These are phyloP conservation scores for Medicago arabica DNA, from an alignment of 306 rosid genomes.

Conservation along the genomic window DNA sequence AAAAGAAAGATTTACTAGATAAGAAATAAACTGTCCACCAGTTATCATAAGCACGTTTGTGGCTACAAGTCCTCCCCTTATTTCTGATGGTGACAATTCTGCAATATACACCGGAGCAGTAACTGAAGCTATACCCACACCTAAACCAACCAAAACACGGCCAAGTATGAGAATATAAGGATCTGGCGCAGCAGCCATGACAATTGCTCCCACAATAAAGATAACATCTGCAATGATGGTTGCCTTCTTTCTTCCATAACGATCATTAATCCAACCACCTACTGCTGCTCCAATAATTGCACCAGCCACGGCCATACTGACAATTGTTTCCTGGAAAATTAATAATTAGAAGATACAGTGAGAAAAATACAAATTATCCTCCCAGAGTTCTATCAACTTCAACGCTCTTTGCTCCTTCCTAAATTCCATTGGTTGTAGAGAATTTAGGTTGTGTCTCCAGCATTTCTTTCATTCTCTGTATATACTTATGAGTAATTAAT, in stretches of 20 bases:
- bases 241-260: constrained; percentile 82
- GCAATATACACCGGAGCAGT: constrained; percentile 97
- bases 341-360: no score
- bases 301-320: constrained; percentile 92
- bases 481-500: no score
- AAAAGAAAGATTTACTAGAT: constrained; percentile 75
- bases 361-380: no score
- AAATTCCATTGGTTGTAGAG: no score
- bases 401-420: no score
- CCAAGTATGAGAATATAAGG: constrained; percentile 85
- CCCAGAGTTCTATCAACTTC: no score
- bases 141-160: constrained; percentile 82
- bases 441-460: no score
- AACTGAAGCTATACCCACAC: constrained; percentile 84
- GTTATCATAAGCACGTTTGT: constrained; percentile 92
- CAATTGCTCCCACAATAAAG: constrained; percentile 73
- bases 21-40: constrained; percentile 86
- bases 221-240: constrained; percentile 78
- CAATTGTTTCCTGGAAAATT: constrained; percentile 76
- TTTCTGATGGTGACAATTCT: constrained; percentile 89
- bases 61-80: constrained; percentile 86
- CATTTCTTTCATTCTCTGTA: no score
- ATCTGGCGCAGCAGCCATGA: constrained; percentile 90
- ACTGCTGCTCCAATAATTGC: constrained; percentile 86
- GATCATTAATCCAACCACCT: constrained; percentile 93